Evolutionary conservation across 78 protist species (phyloP).

Genomic region (Planoprotostelium fungivorum): DNA sequence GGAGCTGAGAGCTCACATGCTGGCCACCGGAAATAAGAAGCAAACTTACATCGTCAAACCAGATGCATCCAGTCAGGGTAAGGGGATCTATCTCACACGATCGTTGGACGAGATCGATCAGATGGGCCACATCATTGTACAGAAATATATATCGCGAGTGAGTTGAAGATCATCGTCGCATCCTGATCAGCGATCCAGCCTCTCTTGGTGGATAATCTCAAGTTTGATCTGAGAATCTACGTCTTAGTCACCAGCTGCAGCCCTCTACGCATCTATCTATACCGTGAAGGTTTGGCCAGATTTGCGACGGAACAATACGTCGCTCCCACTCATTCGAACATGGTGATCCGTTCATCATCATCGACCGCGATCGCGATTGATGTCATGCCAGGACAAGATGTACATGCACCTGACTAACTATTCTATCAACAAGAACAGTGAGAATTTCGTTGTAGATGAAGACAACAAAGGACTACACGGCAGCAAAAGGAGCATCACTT

Average conservation of each 20-base stretch:
- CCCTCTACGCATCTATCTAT: conserved; percentile 54
- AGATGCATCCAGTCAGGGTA: conserved; percentile 22
- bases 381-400: not conserved
- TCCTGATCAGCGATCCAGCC: conserved; percentile 6
- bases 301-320: conserved; percentile 31
- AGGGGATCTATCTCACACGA: conserved; percentile 35
- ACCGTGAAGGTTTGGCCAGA: conserved; percentile 66
- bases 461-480: not conserved
- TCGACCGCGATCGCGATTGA: not conserved
- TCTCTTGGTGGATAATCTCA: conserved; percentile 16
- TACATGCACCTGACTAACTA: conserved; percentile 77
- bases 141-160: conserved; percentile 18
- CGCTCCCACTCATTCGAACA: not conserved
- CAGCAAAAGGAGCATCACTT: conserved; percentile 23
- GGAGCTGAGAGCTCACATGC: too few relatives aligned
- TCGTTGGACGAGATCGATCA: conserved; percentile 1
- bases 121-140: conserved; percentile 22
- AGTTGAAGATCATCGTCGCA: not conserved
- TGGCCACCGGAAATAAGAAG: not conserved
- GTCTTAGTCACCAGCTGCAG: conserved; percentile 46
- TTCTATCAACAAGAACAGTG: conserved; percentile 13
- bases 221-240: conserved; percentile 62
- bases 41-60: conserved; percentile 39
- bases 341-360: not conserved
- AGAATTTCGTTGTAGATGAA: conserved; percentile 1